phyloP scores from a whole-genome alignment of 2,329 filamentous ascomycete genomes.

The Onygenales sp. region DNA sequence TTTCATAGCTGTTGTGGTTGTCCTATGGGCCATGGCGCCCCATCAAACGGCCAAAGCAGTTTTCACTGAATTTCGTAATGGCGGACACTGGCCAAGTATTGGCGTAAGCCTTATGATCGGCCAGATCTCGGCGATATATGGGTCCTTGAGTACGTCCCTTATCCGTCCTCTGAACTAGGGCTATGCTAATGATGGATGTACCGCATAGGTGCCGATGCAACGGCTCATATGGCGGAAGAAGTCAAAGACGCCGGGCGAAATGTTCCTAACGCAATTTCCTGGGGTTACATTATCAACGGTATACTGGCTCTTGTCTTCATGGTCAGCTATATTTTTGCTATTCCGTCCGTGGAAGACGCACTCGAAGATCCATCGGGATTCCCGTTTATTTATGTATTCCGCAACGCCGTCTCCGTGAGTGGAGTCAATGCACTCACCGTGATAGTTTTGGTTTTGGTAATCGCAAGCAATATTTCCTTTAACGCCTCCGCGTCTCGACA shows the following conservation, averaged over 20 bases:
- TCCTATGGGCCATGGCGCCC: constrained; percentile 21
- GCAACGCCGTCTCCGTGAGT: constrained; percentile 36
- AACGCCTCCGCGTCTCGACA: constrained; percentile 30
- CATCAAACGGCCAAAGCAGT: constrained; percentile 16
- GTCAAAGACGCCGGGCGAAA: constrained; percentile 25
- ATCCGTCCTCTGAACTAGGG: background rate
- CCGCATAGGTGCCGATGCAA: constrained; percentile 13
- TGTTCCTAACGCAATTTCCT: constrained; percentile 28
- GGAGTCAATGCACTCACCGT: constrained; percentile 20
- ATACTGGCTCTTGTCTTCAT: constrained; percentile 27
- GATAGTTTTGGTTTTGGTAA: constrained; percentile 23
- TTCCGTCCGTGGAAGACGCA: constrained; percentile 25
- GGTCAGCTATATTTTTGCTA: constrained; percentile 25
- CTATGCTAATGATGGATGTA: background rate
- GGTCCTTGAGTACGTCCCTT: constrained; percentile 22
- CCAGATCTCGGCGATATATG: constrained; percentile 32
- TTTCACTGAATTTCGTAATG: constrained; percentile 18
- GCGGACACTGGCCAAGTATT: constrained; percentile 18
- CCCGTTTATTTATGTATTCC: constrained; percentile 35
- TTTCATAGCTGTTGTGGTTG: constrained; percentile 24
- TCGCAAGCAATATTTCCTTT: constrained; percentile 29
- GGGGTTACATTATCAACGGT: constrained; percentile 26
- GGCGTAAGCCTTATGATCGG: constrained; percentile 33
- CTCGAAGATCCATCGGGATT: constrained; percentile 24
- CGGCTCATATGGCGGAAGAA: constrained; percentile 27